Percentiles rank a stretch among this genome's conserved stretches.
Conservation (phyloP, 2,329 filamentous ascomycete species). For the Seiridium cupressi region DNA sequence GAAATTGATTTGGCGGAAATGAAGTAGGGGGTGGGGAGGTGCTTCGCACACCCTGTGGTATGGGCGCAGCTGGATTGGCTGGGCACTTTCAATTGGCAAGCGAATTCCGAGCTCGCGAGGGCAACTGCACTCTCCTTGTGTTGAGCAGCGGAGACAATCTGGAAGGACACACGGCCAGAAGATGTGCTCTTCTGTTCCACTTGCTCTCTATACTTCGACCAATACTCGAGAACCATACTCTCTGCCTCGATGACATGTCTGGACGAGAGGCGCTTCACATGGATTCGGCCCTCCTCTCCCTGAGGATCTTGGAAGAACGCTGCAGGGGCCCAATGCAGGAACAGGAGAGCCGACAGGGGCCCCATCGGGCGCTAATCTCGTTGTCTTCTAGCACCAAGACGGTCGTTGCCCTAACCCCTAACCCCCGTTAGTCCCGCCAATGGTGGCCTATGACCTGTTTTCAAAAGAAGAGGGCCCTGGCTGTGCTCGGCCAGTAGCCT, state of each 20-base stretch:
- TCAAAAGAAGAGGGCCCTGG: constrained; percentile 3
- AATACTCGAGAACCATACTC: no score
- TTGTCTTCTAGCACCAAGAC: constrained; percentile 2
- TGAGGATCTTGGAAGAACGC: constrained; percentile 3
- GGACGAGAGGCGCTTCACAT: no score
- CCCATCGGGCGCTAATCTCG: constrained; percentile 8
- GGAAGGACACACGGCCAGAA: no score
- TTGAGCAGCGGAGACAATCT: no score
- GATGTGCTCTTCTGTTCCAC: no score
- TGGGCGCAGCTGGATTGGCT: not conserved
- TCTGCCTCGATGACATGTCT: no score
- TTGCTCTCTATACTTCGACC: no score
- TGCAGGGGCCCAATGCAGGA: constrained; percentile 21
- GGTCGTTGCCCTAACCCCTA: constrained; percentile 6
- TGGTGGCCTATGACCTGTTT: constrained; percentile 2
- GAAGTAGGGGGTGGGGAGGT: constrained; percentile 30
- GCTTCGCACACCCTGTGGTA: not conserved
- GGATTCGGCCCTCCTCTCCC: constrained; percentile 1
- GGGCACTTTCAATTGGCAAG: not conserved
- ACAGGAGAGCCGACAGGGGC: constrained; percentile 13
- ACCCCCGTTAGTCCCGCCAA: constrained; percentile 3
- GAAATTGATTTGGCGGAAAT: constrained; percentile 28
- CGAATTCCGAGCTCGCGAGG: not conserved
- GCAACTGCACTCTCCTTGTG: no score
- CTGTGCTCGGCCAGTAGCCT: not conserved